Base-by-base conservation (phyloP, 2,329 filamentous ascomycete species). In the Ophiostoma ulmi region DNA sequence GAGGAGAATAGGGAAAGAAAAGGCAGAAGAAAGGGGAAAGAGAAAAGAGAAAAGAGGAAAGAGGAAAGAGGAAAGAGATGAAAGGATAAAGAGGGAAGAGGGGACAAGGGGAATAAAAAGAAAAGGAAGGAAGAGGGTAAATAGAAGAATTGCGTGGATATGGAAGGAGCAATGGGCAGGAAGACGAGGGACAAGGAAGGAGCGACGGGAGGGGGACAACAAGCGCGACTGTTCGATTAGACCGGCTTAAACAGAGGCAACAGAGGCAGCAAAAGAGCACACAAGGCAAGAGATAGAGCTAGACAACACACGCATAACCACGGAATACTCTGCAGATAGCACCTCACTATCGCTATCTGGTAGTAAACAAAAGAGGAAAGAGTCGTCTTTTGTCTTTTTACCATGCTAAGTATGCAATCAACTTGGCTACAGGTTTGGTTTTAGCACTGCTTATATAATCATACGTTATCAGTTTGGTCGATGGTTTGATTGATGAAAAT, bases 1-100 rank as follows among this genome's bases (percentile, higher is more conserved):
- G 74, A 75, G 69, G 71, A 68, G 72, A 72, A 68, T 74, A 71
- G 26, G 5, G 8, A 63, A 17, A 14, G 14, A 14, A 39, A 6
- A 39, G 8, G 3, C 31, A 31, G 63, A 65, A 14, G 36, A 22
- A 41, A 26, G 36, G 41, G 6, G 26, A 64, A 36, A n/a, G 61
- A 65, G 20, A 5, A 4, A 39, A 11, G 20, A 38, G 31, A 5
- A 64, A n/a, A 17, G 14, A 38, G 20, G 61, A 64, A 31, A 22
- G 26, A 68, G 48, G 26, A n/a, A 26, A 35, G 26, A 38, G 14
- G 52, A 26, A 22, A 22, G n/a, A 69, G 26, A 44, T 22, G 65
- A 35, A 63, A 17, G 14, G 20, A 26, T 5, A 31, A 63, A 35
- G 58, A 63, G 11, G n/a, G 26, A 35, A 36, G 26, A 36, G 58